These are phyloP conservation scores for Biscogniauxia mediterranea DNA, from an alignment of 2,329 filamentous ascomycete genomes.

Conservation along the genomic window DNA sequence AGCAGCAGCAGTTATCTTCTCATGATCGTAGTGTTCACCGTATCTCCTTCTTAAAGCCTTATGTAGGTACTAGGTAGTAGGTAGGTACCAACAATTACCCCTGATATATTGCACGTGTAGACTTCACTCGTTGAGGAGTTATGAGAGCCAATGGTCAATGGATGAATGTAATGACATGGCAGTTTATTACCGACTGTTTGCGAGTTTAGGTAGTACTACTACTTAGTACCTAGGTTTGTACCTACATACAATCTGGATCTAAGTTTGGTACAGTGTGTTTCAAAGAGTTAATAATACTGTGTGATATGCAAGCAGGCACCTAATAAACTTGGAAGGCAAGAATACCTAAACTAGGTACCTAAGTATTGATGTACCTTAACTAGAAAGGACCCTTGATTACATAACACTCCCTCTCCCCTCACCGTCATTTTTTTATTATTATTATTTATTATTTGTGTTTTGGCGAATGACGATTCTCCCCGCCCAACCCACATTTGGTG, in stretches of 20 bases:
- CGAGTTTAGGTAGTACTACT: too few species aligned
- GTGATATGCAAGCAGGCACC: not conserved
- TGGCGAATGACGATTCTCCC: not conserved
- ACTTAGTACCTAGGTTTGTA: too few species aligned
- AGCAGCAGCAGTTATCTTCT: too few species aligned
- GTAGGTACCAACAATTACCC: not conserved
- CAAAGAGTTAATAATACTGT: not conserved
- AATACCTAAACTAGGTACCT: too few species aligned
- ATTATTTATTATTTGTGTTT: constrained; percentile 4
- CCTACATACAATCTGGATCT: too few species aligned
- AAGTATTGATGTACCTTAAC: too few species aligned
- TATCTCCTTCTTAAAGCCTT: not conserved
- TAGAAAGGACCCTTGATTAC: constrained; percentile 1
- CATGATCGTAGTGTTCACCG: not conserved
- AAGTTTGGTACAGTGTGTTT: too few species aligned
- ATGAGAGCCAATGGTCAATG: not conserved
- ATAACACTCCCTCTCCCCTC: constrained; percentile 1
- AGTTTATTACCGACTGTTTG: too few species aligned
- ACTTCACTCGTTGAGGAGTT: not conserved
- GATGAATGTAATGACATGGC: not conserved
- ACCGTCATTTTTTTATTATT: constrained; percentile 15
- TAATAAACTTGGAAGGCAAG: too few species aligned
- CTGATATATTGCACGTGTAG: not conserved
- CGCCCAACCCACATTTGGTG: not conserved
- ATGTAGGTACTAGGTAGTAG: too few species aligned